Conservation (phyloP, 2,329 filamentous ascomycete genomes). For the Hymenoscyphus scutula region DNA sequence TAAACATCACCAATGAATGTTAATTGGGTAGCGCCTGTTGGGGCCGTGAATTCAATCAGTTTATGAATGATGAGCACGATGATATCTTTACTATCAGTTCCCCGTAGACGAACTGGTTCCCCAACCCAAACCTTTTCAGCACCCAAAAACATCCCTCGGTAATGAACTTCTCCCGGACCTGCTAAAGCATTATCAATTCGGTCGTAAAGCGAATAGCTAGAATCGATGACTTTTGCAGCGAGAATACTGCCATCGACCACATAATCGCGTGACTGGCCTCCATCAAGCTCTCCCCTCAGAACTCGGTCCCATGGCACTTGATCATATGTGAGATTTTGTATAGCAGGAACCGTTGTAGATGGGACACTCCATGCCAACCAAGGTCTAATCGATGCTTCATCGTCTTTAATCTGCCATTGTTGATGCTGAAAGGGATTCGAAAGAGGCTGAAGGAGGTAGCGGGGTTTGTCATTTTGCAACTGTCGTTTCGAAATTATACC, state of each 20-base stretch:
- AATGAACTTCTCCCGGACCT: slow-evolving; percentile 43
- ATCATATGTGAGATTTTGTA: slow-evolving; percentile 46
- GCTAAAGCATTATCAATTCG: slow-evolving; percentile 41
- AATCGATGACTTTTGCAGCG: slow-evolving; percentile 53
- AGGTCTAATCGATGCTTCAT: slow-evolving; percentile 47
- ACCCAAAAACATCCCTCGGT: slow-evolving; percentile 54
- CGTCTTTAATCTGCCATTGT: slow-evolving; percentile 42
- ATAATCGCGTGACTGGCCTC: slow-evolving; percentile 44
- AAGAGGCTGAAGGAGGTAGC: slow-evolving; percentile 48
- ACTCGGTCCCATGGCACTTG: slow-evolving; percentile 50
- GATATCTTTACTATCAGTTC: slow-evolving; percentile 40
- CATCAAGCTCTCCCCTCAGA: slow-evolving; percentile 39
- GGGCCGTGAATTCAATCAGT: slow-evolving; percentile 34
- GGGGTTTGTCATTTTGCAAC: slow-evolving; percentile 35
- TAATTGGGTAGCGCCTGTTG: slow-evolving; percentile 36
- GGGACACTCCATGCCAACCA: slow-evolving; percentile 60
- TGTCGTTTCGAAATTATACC: slow-evolving; percentile 50
- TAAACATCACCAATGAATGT: slow-evolving; percentile 51
- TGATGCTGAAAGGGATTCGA: slow-evolving; percentile 44
- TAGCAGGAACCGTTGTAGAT: slow-evolving; percentile 43
- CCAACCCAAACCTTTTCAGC: slow-evolving; percentile 59
- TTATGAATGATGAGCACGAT: slow-evolving; percentile 46
- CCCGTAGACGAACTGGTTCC: slow-evolving; percentile 52
- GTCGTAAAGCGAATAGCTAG: slow-evolving; percentile 52
- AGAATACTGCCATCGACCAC: slow-evolving; percentile 58